These are phyloP conservation scores for Boletus insuetus DNA, from an alignment of 768 basidiomycete genomes.

Conservation along the genomic window DNA sequence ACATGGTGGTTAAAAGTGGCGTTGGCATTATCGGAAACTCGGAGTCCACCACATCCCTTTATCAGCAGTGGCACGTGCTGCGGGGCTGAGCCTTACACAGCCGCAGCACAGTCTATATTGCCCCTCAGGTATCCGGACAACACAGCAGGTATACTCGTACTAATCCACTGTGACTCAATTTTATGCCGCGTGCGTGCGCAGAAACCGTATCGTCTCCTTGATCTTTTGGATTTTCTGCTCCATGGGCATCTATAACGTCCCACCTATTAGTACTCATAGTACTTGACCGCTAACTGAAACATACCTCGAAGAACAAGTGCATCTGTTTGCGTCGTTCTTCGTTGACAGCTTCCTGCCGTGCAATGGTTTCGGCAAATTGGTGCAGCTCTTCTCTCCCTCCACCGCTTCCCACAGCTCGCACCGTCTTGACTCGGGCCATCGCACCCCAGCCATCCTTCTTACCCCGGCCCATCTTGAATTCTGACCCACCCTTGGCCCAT, in stretches of 20 bases:
- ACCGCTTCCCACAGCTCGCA: background rate
- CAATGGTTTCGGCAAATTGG: slow-evolving; percentile 47
- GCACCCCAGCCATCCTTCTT: slow-evolving; percentile 1
- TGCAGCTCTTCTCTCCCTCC: slow-evolving; percentile 17
- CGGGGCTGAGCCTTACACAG: slow-evolving; percentile 5
- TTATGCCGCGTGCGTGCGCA: slow-evolving; percentile 26
- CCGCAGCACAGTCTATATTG: background rate
- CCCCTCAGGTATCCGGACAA: too few species aligned
- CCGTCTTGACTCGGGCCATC: background rate
- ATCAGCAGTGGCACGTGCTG: slow-evolving; percentile 11
- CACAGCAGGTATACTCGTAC: background rate
- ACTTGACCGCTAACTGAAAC: slow-evolving; percentile 3
- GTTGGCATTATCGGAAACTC: background rate
- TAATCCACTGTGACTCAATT: background rate
- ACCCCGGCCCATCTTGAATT: background rate
- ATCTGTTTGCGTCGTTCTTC: slow-evolving; percentile 42
- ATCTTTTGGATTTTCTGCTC: slow-evolving; percentile 53
- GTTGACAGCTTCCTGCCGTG: slow-evolving; percentile 37
- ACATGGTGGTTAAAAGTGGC: slow-evolving; percentile 11
- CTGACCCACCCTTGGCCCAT: slow-evolving; percentile 8
- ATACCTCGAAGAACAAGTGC: slow-evolving; percentile 51
- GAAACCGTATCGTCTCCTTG: slow-evolving; percentile 43
- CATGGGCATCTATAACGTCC: slow-evolving; percentile 48
- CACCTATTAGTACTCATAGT: background rate
- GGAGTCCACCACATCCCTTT: background rate